phyloP scores from a whole-genome alignment of 495 filamentous ascomycete species.

The Paragyromitra xinjiangensis region DNA sequence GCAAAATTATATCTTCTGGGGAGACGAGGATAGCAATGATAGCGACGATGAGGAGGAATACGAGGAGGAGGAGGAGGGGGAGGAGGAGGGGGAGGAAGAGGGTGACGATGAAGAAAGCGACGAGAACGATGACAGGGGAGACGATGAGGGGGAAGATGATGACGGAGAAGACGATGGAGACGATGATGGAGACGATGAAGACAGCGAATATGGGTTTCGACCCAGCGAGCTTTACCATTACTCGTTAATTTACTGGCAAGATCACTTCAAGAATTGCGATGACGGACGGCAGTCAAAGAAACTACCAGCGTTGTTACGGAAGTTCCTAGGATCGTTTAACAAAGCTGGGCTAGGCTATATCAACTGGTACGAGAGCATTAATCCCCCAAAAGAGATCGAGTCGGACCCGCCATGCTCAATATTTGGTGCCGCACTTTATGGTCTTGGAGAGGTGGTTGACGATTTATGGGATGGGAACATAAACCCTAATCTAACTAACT shows the following conservation, averaged over 20 bases:
- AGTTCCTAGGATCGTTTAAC: constrained; percentile 8
- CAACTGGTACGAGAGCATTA: not conserved
- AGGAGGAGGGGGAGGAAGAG: not conserved
- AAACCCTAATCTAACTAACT: not conserved
- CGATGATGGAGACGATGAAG: not conserved
- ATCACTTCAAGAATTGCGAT: not conserved
- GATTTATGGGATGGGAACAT: not conserved
- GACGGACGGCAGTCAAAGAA: not conserved
- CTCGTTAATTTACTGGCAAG: not conserved
- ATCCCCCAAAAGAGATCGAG: too few relatives aligned
- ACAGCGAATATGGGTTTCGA: not conserved
- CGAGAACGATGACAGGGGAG: too few relatives aligned
- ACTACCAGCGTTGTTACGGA: not conserved
- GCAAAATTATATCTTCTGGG: not conserved
- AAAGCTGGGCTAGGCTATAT: not conserved
- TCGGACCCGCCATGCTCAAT: constrained; percentile 1
- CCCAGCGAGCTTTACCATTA: not conserved
- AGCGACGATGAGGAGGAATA: not conserved
- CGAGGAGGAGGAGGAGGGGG: not conserved
- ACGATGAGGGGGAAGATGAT: not conserved
- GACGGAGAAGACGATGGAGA: not conserved
- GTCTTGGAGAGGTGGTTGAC: not conserved
- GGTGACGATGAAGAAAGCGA: not conserved
- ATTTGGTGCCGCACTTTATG: not conserved
- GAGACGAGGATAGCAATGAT: not conserved